A percentile compares a stretch with the other conserved stretches of the same genome.
Conservation (phyloP, 768 basidiomycete genomes). For the Lactarius evosmus region DNA sequence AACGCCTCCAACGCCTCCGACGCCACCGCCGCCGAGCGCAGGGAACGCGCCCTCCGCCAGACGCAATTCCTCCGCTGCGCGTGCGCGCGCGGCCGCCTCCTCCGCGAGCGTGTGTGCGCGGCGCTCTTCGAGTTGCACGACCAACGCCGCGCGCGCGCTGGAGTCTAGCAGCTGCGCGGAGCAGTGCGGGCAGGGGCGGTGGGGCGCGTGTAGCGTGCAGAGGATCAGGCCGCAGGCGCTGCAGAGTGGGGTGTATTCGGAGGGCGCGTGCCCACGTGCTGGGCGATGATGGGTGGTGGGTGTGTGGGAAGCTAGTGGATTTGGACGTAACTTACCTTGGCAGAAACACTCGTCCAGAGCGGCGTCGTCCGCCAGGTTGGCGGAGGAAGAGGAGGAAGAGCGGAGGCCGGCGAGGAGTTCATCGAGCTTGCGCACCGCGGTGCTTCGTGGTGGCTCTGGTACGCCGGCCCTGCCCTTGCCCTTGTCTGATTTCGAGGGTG, state of each 20-base stretch:
- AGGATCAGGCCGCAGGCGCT: conserved; percentile 25
- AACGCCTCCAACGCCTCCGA: too few relatives aligned
- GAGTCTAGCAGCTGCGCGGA: conserved; percentile 8
- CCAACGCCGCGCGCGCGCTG: conserved; percentile 5
- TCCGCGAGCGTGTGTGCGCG: conserved; percentile 9
- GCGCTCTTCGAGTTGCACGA: conserved; percentile 13
- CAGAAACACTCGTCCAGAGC: conserved; percentile 22
- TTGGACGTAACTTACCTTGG: conserved; percentile 26
- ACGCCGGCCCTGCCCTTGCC: conserved; percentile 17
- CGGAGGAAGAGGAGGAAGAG: background rate
- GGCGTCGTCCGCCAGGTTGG: too few relatives aligned
- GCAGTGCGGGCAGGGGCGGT: conserved; percentile 24
- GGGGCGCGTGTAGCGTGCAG: conserved; percentile 17
- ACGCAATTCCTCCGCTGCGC: conserved; percentile 1
- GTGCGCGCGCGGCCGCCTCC: conserved; percentile 13
- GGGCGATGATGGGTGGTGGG: background rate
- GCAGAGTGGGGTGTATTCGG: conserved; percentile 26
- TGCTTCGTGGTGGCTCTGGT: conserved; percentile 18
- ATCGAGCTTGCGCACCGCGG: conserved; percentile 22
- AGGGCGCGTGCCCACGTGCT: conserved; percentile 23
- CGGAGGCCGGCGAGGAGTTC: conserved; percentile 17
- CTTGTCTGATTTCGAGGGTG: conserved; percentile 1
- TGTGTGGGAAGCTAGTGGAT: background rate
- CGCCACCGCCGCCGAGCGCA: background rate
- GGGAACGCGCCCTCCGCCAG: conserved; percentile 24